These are phyloP conservation scores for Colletotrichum scovillei DNA, from an alignment of 2,329 filamentous ascomycete species.

Conservation along the genomic window DNA sequence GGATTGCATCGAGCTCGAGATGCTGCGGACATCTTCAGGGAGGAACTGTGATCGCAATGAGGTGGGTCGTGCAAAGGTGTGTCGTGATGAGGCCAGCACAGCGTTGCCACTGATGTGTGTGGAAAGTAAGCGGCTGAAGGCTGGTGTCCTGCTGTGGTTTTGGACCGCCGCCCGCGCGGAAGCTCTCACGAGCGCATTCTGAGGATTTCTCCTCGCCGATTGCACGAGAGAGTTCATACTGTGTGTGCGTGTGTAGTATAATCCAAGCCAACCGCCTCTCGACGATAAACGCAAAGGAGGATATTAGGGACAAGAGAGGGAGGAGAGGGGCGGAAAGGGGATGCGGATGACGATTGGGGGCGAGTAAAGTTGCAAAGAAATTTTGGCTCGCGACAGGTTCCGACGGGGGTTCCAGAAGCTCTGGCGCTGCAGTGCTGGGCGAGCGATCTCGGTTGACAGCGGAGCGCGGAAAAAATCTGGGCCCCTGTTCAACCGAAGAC, in stretches of 20 bases:
- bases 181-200: constrained; percentile 54
- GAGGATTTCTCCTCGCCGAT: constrained; percentile 55
- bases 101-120: constrained; percentile 41
- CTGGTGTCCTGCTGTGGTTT: constrained; percentile 57
- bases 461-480: constrained; percentile 45
- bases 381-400: constrained; percentile 43
- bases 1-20: constrained; percentile 47
- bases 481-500: constrained; percentile 33
- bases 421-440: constrained; percentile 38
- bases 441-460: constrained; percentile 48
- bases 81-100: constrained; percentile 41
- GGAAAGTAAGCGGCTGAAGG: constrained; percentile 59
- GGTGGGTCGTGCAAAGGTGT: constrained; percentile 44
- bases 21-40: constrained; percentile 52
- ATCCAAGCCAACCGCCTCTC: constrained; percentile 41
- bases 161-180: constrained; percentile 50
- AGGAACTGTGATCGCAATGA: constrained; percentile 60
- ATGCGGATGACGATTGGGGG: constrained; percentile 38
- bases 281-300: constrained; percentile 41
- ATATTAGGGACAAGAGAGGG: constrained; percentile 35
- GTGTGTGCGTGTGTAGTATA: constrained; percentile 36
- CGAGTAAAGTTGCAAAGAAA: constrained; percentile 47
- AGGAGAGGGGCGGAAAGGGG: constrained; percentile 38
- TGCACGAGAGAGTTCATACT: constrained; percentile 59
- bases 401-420: constrained; percentile 22